Percentiles rank a stretch among this genome's conserved stretches.
These are phyloP conservation scores for Penicillium atrosanguineum DNA, from an alignment of 495 filamentous ascomycete genomes.

Conservation along the genomic window DNA sequence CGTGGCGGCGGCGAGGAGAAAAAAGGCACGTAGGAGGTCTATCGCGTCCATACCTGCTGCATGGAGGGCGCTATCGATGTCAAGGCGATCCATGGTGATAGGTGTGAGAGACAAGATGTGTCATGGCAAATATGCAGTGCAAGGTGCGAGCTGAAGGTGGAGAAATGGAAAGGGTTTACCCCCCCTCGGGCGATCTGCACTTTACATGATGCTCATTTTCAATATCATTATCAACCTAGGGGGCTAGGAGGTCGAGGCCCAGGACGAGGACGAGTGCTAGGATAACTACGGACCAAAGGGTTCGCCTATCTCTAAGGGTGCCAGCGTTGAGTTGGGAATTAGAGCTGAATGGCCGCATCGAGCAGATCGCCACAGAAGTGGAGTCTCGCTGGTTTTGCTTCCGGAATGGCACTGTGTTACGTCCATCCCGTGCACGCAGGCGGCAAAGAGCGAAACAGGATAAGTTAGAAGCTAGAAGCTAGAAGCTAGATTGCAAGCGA, in stretches of 20 bases:
- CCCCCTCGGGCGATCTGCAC: conserved; percentile 7
- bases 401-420: conserved; percentile 10
- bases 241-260: too few species aligned
- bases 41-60: conserved; percentile 39
- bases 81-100: conserved; percentile 21
- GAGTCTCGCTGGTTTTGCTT: conserved; percentile 14
- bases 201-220: neutral
- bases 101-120: neutral
- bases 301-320: neutral
- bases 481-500: neutral
- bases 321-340: too few species aligned
- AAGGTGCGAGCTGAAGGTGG: conserved; percentile 4
- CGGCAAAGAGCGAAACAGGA: neutral
- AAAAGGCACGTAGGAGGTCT: conserved; percentile 41
- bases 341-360: conserved; percentile 12
- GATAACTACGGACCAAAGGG: neutral
- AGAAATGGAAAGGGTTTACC: neutral
- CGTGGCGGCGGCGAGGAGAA: conserved; percentile 46
- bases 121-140: conserved; percentile 8
- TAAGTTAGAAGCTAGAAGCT: neutral
- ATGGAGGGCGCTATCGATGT: conserved; percentile 27
- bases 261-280: neutral
- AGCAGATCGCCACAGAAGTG: conserved; percentile 17
- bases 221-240: neutral
- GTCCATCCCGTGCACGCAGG: conserved; percentile 2